Conservation (phyloP, 768 basidiomycete genomes). For the Chalciporus piperatus region DNA sequence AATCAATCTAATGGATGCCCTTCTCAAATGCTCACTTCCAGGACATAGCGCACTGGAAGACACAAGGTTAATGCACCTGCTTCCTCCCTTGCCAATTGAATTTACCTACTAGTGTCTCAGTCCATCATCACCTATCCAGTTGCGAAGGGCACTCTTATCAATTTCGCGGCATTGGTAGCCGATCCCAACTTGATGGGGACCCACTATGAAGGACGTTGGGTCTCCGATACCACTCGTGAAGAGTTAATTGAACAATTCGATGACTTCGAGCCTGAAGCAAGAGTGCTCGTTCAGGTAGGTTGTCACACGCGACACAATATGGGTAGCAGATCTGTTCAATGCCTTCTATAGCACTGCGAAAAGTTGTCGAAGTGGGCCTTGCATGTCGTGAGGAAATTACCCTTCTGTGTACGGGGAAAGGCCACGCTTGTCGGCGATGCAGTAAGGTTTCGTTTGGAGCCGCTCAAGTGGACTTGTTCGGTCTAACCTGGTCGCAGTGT, state of each 20-base stretch:
- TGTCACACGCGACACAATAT: too few species aligned
- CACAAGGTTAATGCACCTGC: slow-evolving; percentile 1
- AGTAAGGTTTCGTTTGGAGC: slow-evolving; percentile 22
- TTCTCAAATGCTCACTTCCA: slow-evolving; percentile 10
- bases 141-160: slow-evolving; percentile 34
- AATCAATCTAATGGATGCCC: slow-evolving; percentile 3
- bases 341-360: slow-evolving; percentile 31
- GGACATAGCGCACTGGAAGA: slow-evolving; percentile 13
- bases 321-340: too few species aligned
- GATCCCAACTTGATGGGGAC: slow-evolving; percentile 31
- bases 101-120: slow-evolving; percentile 22
- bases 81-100: background rate
- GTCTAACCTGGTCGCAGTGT: slow-evolving; percentile 3
- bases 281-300: slow-evolving; percentile 27
- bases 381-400: slow-evolving; percentile 40
- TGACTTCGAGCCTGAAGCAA: slow-evolving; percentile 38
- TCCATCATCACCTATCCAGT: slow-evolving; percentile 40
- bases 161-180: slow-evolving; percentile 31
- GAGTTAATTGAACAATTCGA: slow-evolving; percentile 32
- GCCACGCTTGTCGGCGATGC: slow-evolving; percentile 53
- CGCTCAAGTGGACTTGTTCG: background rate
- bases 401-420: slow-evolving; percentile 36
- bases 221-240: slow-evolving; percentile 27
- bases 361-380: slow-evolving; percentile 44
- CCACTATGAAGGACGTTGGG: slow-evolving; percentile 32